Evolutionary conservation across 495 filamentous ascomycete species (phyloP).

Genomic region (Aspergillus nanangensis): DNA sequence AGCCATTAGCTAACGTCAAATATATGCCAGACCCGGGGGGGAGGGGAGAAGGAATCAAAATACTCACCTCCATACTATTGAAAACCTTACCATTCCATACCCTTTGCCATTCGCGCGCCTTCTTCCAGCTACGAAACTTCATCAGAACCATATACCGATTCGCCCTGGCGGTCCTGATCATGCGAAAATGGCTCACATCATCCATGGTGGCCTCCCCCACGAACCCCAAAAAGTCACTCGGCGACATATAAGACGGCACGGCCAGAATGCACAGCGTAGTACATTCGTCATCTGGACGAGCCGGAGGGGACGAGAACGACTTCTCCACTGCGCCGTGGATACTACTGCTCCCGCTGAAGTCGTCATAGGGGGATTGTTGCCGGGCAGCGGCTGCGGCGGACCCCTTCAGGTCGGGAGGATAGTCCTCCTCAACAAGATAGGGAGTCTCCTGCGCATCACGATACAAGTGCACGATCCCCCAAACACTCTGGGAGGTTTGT

Average conservation of each 20-base stretch:
- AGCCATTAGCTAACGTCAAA: constrained; percentile 2
- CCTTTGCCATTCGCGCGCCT: constrained; percentile 73
- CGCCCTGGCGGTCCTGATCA: constrained; percentile 83
- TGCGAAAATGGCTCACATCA: constrained; percentile 88
- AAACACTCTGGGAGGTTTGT: constrained; percentile 77
- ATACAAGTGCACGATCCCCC: constrained; percentile 92
- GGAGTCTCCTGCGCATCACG: constrained; percentile 76
- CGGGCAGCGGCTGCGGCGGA: constrained; percentile 35
- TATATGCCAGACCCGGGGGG: too few species aligned
- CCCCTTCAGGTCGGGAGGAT: constrained; percentile 37
- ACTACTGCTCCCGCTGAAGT: constrained; percentile 20
- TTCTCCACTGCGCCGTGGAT: too few species aligned
- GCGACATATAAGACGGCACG: constrained; percentile 88
- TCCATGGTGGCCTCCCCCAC: constrained; percentile 86
- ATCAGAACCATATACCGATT: constrained; percentile 97
- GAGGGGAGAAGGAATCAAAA: neutral
- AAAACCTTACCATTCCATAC: constrained; percentile 95
- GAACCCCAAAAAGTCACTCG: constrained; percentile 87
- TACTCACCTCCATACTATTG: constrained; percentile 83
- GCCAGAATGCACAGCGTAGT: constrained; percentile 93
- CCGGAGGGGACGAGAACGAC: constrained; percentile 6
- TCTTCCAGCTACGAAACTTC: constrained; percentile 78
- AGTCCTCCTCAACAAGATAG: constrained; percentile 36
- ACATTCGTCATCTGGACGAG: constrained; percentile 55
- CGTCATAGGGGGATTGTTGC: constrained; percentile 26